Evolutionary conservation across 169 alveolate species (phyloP), one percentile per base, ranked within the genome.

Genomic region (Sarcocystis neurona): DNA sequence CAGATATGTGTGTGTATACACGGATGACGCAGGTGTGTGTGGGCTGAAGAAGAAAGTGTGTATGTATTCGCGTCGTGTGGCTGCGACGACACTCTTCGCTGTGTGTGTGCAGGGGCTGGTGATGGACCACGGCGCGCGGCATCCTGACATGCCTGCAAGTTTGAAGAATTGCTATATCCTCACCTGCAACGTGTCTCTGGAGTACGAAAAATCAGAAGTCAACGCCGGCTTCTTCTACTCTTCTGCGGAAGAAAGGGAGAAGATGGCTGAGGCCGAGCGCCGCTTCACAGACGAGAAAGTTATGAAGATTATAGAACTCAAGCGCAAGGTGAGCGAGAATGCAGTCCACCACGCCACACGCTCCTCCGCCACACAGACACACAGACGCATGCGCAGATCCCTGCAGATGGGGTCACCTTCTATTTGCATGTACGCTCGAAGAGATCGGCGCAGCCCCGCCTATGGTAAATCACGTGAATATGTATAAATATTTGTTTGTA

Each of bases 131-230:
- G 99, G 99, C 18, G 96, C 99, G 20, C 93, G 99, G 68, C 99
- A 98, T 92, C 99, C 99, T 63, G 98, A 97, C 86, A 99, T 98
- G 99, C 99, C 99, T n/a, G 97, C 97, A 92, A 94, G 95, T 84
- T 95, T 98, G 53, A 97, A 97, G 92, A 98, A 98, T 92, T 97
- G 99, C 90, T 98, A 95, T 94, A 98, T 98, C 34, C 95, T 99
- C 87, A 98, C 99, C 56, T 96, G 98, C 91, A 99, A 99, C 95
- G 99, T 98, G 44, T 96, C 99, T 43, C 96, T 99, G 85, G 99
- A 99, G 94, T 99, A 98, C 94, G 99, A 99, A 94, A 97, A 98
- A 94, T 97, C 99, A 75, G 99, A 99, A 95, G 99, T 96, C 18
- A 70, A 96, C 90, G 94, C 99, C n/a, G 99, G 99, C 53, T 99